phyloP scores from a whole-genome alignment of 192 early-diverging fungal species.

The Rhizophagus clarus region DNA sequence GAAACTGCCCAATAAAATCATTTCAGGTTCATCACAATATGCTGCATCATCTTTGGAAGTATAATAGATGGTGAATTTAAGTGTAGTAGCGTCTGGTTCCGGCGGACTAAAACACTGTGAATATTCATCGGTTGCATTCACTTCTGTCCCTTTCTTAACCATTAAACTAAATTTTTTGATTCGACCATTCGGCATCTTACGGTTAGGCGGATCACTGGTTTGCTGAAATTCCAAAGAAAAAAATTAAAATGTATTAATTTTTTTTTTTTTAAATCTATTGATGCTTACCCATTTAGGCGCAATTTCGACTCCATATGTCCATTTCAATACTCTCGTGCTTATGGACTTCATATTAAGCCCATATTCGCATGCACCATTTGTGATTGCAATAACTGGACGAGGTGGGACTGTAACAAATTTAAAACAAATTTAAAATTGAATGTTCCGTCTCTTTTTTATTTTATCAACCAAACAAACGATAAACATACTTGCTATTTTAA shows the following conservation, averaged over 20 bases:
- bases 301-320: slow-evolving; percentile 10
- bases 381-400: not conserved
- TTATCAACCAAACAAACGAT: too few species aligned
- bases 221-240: not conserved
- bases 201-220: slow-evolving; percentile 1
- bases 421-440: not conserved
- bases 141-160: slow-evolving; percentile 2
- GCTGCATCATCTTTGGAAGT: not conserved
- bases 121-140: slow-evolving; percentile 10
- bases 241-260: not conserved
- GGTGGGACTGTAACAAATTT: not conserved
- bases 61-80: slow-evolving; percentile 18
- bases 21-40: not conserved
- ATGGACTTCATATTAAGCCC: not conserved
- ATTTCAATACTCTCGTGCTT: slow-evolving; percentile 5
- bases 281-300: not conserved
- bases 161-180: slow-evolving; percentile 22
- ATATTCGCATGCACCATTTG: slow-evolving; percentile 1
- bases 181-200: slow-evolving; percentile 15
- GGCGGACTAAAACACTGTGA: not conserved
- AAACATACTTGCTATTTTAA: too few species aligned
- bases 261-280: too few species aligned
- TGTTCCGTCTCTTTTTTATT: not conserved
- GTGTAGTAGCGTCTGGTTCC: not conserved
- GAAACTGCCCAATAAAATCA: not conserved